These are phyloP conservation scores for Fremontodendron californicum DNA, from an alignment of 345 rosid genomes.

Conservation along the genomic window DNA sequence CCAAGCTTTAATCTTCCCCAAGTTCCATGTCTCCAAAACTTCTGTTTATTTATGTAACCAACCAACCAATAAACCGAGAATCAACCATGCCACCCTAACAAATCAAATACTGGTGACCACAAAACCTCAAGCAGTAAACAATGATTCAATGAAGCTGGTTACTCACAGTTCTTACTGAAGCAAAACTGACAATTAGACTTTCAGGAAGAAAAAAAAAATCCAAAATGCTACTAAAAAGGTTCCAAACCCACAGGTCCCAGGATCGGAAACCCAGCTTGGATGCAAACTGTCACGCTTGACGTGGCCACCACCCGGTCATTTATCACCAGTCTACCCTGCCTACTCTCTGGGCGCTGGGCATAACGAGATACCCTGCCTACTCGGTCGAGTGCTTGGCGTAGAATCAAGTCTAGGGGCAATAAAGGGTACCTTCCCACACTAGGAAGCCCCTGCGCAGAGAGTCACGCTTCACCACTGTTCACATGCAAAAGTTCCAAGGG, in stretches of 20 bases:
- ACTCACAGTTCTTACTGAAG: background rate
- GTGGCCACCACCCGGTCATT: no score
- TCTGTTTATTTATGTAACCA: background rate
- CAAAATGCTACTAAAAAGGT: background rate
- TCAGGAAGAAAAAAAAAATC: background rate
- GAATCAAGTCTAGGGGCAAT: background rate
- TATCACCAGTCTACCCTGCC: no score
- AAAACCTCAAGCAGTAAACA: background rate
- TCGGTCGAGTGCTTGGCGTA: background rate
- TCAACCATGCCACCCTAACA: background rate
- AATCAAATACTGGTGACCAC: background rate
- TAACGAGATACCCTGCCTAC: background rate
- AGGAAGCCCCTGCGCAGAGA: background rate
- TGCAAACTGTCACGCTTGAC: background rate
- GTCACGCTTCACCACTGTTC: background rate
- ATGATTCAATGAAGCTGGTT: background rate
- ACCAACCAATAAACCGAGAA: background rate
- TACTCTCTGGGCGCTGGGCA: background rate
- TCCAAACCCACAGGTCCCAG: background rate
- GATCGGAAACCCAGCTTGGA: background rate
- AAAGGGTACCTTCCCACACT: background rate
- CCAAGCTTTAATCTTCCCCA: background rate
- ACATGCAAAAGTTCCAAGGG: background rate
- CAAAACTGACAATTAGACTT: background rate
- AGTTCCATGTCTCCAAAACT: background rate